These are phyloP conservation scores for Populus davidiana DNA, from an alignment of 345 rosid genomes.

Conservation along the genomic window DNA sequence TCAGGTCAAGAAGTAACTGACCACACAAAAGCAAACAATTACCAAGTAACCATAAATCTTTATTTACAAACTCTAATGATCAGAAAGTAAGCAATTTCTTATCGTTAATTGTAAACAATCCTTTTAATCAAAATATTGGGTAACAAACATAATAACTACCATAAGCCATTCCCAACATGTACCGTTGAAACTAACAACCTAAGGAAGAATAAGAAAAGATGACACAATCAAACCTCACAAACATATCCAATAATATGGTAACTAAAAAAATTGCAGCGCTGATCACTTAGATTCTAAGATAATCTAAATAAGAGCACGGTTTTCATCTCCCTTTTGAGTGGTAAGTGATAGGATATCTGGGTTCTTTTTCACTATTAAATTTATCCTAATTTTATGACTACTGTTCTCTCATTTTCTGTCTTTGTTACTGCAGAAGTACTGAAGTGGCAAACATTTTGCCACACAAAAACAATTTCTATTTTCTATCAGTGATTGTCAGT, in stretches of 20 bases:
- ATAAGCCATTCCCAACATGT: not conserved
- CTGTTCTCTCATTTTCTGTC: not conserved
- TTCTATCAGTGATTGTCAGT: not conserved
- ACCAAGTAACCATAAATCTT: not conserved
- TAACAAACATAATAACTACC: not conserved
- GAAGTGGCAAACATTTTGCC: not conserved
- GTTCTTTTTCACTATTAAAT: no score
- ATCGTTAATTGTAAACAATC: not conserved
- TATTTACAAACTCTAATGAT: not conserved
- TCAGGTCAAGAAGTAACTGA: constrained; percentile 92
- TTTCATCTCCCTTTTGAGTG: not conserved
- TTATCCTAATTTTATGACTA: not conserved
- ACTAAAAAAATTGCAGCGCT: not conserved
- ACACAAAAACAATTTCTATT: not conserved
- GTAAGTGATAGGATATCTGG: not conserved
- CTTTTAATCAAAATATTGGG: not conserved
- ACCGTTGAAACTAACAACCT: not conserved
- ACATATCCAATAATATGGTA: not conserved
- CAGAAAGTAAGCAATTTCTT: not conserved
- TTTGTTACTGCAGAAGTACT: not conserved
- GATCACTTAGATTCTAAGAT: not conserved
- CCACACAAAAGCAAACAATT: constrained; percentile 37
- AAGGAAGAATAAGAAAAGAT: not conserved
- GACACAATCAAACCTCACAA: not conserved
- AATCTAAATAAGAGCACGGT: not conserved